Base-by-base conservation (phyloP, 1,139 yeast species). In the Debaryomycetaceae sp. region DNA sequence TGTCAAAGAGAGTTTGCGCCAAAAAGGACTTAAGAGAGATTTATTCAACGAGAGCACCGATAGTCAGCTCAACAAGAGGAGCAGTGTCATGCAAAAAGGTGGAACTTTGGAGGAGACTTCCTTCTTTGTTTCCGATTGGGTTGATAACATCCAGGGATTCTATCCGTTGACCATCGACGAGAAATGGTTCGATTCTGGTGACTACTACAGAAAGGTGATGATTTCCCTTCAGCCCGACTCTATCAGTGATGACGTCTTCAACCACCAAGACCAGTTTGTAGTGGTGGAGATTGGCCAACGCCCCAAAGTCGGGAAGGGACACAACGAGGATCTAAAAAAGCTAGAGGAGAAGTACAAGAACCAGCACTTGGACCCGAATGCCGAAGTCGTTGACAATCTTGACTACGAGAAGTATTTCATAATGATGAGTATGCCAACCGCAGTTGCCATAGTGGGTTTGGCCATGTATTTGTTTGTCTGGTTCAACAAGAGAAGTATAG, bases 151-250 rank as follows among this genome's bases (percentile, higher is more conserved):
- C 24, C 77, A 77, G 47, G 97, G 97, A 9, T 76, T 72, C 56
- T 80, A 63, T 53, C 83, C 91, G 3, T 59, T 89, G 38, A 76
- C 77, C 35, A 67, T 87, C 35, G 63, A 75, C 33, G 79, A 78
- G 45, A 80, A 75, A 17, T 87, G 95, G 88, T 66, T 87, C 34
- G 65, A 61, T 3, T 49, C 45, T 4, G 67, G 68, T 33, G 83
- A 76, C 2, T 62, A 68, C 49, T 77, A 72, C 52, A 66, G 75
- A 54, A 72, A 80, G 57, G 70, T 77, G 45, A 65, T 78, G 44
- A 64, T 88, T 40, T 72, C 91, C 4, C 73, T 88, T 40, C 96
- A 87, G 60, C 95, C 95, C 2, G 86, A 82, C 47, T 70, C 69
- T 39, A 69, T 84, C 14, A 59, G 69, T 3, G 90, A 84, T 58